phyloP scores from a whole-genome alignment of 495 filamentous ascomycete species.

The Aspergillus mulundensis region DNA sequence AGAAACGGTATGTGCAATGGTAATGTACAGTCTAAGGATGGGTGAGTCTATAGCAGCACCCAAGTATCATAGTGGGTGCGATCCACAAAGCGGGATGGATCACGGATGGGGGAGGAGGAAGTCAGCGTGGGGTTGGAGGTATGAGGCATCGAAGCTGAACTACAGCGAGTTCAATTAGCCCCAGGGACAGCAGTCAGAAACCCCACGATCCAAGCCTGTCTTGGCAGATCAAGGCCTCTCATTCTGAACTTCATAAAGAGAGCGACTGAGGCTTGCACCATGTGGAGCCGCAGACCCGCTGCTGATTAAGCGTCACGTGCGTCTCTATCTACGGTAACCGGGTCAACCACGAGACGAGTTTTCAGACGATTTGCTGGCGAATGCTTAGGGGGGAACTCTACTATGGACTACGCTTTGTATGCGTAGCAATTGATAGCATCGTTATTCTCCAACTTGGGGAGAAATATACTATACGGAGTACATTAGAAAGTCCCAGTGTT shows the following conservation, averaged over 20 bases:
- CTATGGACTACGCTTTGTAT: too few relatives aligned
- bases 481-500: not conserved
- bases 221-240: conserved; percentile 9
- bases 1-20: not conserved
- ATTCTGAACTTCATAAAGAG: not conserved
- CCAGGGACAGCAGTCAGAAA: not conserved
- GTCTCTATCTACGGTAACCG: conserved; percentile 18
- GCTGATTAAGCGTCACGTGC: conserved; percentile 23
- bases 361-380: not conserved
- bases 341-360: conserved; percentile 17
- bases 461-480: not conserved
- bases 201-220: not conserved
- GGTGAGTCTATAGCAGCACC: conserved; percentile 3
- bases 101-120: not conserved
- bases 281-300: conserved; percentile 12
- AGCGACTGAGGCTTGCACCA: not conserved
- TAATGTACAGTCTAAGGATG: conserved; percentile 1
- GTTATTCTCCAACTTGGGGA: not conserved
- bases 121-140: not conserved
- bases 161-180: not conserved
- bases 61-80: conserved; percentile 14
- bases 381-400: not conserved
- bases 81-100: conserved; percentile 4
- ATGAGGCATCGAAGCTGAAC: not conserved
- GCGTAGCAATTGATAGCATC: too few relatives aligned